Evolutionary conservation across 73 alveolate genomes (phyloP).

Genomic region (Effrenium voratum): DNA sequence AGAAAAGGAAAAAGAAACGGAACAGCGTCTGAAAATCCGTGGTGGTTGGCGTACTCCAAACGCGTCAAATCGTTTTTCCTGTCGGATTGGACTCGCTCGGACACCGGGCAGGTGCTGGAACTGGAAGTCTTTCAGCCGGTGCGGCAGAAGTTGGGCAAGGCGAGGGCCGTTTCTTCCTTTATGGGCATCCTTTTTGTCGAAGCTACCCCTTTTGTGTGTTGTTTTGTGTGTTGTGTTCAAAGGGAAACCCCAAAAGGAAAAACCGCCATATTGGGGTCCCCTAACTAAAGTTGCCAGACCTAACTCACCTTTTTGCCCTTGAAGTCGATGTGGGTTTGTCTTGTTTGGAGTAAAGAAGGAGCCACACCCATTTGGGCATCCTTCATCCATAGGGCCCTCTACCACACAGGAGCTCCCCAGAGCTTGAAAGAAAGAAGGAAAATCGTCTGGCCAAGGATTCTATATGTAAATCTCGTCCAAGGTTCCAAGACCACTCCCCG

Average conservation of each 20-base stretch:
- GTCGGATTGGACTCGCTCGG: neutral
- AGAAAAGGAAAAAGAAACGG: neutral
- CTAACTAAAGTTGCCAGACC: neutral
- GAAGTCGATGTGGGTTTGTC: neutral
- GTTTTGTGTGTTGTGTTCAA: neutral
- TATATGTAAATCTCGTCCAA: neutral
- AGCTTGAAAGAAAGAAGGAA: neutral
- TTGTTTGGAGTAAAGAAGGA: neutral
- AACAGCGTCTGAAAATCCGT: neutral
- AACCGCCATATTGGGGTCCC: neutral
- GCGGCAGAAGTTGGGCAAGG: conserved; percentile 36
- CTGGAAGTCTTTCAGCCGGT: conserved; percentile 65
- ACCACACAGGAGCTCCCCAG: neutral
- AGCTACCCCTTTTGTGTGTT: neutral
- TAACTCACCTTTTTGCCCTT: neutral
- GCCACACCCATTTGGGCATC: neutral
- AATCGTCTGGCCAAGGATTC: neutral
- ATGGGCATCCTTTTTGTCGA: neutral
- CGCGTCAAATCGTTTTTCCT: neutral
- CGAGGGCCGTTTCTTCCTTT: too few relatives aligned
- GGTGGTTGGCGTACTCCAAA: neutral
- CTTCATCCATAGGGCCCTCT: neutral
- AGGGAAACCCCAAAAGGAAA: neutral
- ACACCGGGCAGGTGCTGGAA: conserved; percentile 9
- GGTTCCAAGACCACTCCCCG: neutral